Evolutionary conservation across 129 eudicot species (phyloP).

Genomic region (Dittrichia graveolens): DNA sequence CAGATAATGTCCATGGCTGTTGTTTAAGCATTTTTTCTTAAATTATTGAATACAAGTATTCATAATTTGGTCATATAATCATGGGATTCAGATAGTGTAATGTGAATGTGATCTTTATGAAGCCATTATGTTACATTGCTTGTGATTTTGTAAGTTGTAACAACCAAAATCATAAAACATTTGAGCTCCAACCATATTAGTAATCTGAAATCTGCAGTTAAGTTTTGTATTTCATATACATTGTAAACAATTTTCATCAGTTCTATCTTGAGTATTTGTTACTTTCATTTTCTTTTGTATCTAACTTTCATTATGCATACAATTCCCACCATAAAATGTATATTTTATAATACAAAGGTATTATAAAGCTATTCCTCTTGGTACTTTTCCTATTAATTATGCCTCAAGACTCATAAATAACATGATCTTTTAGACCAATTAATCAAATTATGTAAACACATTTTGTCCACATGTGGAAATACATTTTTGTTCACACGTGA

Average conservation of each 20-base stretch:
- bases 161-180: conserved; percentile 12
- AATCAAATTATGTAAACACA: no score
- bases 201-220: neutral
- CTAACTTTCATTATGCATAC: no score
- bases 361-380: no score
- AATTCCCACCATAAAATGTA: no score
- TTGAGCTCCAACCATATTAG: neutral
- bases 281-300: no score
- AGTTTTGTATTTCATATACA: neutral
- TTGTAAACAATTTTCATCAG: neutral
- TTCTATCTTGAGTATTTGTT: neutral
- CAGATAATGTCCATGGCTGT: conserved; percentile 97
- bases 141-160: conserved; percentile 10
- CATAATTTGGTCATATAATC: neutral
- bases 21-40: conserved; percentile 20
- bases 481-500: no score
- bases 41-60: neutral
- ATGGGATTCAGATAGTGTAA: neutral
- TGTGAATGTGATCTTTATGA: neutral
- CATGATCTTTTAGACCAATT: no score
- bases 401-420: no score
- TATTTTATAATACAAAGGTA: no score
- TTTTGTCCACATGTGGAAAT: no score
- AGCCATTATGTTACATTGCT: neutral
- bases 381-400: no score